A percentile compares a stretch with the other conserved stretches of the same genome.
Evolutionary conservation across 805 yeast species (phyloP).

Genomic region (Tetrapisispora namnaoensis): DNA sequence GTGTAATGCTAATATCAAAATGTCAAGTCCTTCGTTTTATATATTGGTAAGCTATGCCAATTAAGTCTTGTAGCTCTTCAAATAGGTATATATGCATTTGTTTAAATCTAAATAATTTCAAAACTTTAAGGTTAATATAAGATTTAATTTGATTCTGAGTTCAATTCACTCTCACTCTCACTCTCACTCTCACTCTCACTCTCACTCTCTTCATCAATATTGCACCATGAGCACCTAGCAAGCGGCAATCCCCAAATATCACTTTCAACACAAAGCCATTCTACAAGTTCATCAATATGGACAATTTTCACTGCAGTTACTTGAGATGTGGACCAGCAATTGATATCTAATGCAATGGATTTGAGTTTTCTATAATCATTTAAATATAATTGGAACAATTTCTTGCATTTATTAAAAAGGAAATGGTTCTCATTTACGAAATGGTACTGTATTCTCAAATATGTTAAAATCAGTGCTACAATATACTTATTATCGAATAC

Average conservation of each 20-base stretch:
- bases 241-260: conserved; percentile 66
- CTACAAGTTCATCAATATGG: conserved; percentile 69
- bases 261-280: conserved; percentile 43
- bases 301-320: conserved; percentile 23
- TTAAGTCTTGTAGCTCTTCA: neutral
- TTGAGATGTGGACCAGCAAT: conserved; percentile 26
- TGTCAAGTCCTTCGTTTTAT: neutral
- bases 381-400: conserved; percentile 43
- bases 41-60: neutral
- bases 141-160: neutral
- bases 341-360: conserved; percentile 30
- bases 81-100: neutral
- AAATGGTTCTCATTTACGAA: conserved; percentile 26
- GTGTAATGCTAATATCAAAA: neutral
- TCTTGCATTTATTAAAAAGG: conserved; percentile 39
- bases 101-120: neutral
- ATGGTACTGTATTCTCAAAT: conserved; percentile 37
- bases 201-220: conserved; percentile 17
- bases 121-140: neutral
- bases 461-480: conserved; percentile 47
- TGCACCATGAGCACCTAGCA: conserved; percentile 45
- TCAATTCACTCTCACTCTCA: neutral
- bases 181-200: conserved; percentile 15
- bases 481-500: conserved; percentile 51
- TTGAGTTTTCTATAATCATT: conserved; percentile 65